A percentile compares a stretch with the other conserved stretches of the same genome.
These are phyloP conservation scores for Limnanthes douglasii DNA, from an alignment of 345 rosid genomes.

Conservation along the genomic window DNA sequence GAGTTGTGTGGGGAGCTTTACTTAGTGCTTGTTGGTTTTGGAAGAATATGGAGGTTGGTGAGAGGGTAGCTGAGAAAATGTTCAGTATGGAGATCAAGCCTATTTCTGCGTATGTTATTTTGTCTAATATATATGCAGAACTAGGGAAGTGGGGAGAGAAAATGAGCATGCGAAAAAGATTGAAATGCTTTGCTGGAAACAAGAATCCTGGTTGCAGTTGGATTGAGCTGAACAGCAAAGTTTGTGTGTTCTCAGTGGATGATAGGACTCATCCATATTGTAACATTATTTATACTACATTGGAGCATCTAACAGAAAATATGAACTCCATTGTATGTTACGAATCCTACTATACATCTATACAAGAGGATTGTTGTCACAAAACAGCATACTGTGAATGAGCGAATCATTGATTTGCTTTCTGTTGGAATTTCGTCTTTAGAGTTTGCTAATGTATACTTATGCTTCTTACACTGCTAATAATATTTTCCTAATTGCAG, in stretches of 20 bases:
- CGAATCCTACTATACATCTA: too few relatives aligned
- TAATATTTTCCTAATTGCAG: too few relatives aligned
- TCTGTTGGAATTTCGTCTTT: too few relatives aligned
- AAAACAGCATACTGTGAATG: too few relatives aligned
- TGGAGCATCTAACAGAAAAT: constrained; percentile 27
- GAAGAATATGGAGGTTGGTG: constrained; percentile 35
- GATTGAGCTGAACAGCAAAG: constrained; percentile 24
- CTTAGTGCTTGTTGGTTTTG: constrained; percentile 39
- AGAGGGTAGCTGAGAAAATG: constrained; percentile 33
- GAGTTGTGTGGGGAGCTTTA: constrained; percentile 41
- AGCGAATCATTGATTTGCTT: too few relatives aligned
- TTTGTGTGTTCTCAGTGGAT: constrained; percentile 25
- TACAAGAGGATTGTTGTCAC: too few relatives aligned
- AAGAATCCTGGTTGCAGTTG: constrained; percentile 48
- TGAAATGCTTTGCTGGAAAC: constrained; percentile 26
- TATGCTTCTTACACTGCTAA: too few relatives aligned
- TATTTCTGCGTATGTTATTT: constrained; percentile 22
- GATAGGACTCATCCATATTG: constrained; percentile 20
- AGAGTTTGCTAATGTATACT: too few relatives aligned
- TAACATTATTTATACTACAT: constrained; percentile 19
- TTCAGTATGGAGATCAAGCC: constrained; percentile 19
- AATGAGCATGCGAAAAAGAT: constrained; percentile 26
- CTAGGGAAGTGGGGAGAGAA: constrained; percentile 42
- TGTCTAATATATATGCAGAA: constrained; percentile 34
- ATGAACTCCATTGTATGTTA: too few relatives aligned